phyloP scores from a whole-genome alignment of 257 asterid genomes.

The Pogostemon cablin region DNA sequence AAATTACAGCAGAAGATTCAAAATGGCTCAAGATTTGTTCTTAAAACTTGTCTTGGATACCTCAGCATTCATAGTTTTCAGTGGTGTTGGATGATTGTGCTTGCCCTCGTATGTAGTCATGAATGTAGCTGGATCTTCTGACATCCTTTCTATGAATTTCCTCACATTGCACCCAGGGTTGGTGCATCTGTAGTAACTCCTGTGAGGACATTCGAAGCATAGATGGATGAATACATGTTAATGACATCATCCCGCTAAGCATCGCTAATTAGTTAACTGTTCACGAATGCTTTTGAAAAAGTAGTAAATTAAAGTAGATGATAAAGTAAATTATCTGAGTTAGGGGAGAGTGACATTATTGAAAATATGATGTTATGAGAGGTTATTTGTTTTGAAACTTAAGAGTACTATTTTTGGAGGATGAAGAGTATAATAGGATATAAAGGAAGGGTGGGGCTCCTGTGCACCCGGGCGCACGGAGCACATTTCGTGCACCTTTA shows the following conservation, averaged over 20 bases:
- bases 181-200: conserved; percentile 91
- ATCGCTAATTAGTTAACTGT: neutral
- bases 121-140: conserved; percentile 61
- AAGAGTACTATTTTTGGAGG: no score
- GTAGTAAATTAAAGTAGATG: no score
- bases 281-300: neutral
- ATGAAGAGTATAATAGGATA: no score
- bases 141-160: conserved; percentile 73
- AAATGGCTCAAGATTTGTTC: conserved; percentile 23
- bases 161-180: conserved; percentile 66
- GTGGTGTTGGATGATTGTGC: conserved; percentile 57
- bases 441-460: no score
- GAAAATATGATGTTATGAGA: no score
- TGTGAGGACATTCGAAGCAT: conserved; percentile 37
- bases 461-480: no score
- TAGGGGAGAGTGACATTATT: no score
- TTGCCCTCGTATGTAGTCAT: conserved; percentile 79
- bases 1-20: no score
- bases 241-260: neutral
- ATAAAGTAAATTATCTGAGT: no score
- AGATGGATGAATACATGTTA: conserved; percentile 1
- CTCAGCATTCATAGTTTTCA: conserved; percentile 35
- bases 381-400: no score
- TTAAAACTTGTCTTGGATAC: conserved; percentile 42
- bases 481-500: no score